Percentiles rank a stretch among this genome's conserved stretches.
These are phyloP conservation scores for Penicillium corylophilum DNA, from an alignment of 2,329 filamentous ascomycete genomes.

Conservation along the genomic window DNA sequence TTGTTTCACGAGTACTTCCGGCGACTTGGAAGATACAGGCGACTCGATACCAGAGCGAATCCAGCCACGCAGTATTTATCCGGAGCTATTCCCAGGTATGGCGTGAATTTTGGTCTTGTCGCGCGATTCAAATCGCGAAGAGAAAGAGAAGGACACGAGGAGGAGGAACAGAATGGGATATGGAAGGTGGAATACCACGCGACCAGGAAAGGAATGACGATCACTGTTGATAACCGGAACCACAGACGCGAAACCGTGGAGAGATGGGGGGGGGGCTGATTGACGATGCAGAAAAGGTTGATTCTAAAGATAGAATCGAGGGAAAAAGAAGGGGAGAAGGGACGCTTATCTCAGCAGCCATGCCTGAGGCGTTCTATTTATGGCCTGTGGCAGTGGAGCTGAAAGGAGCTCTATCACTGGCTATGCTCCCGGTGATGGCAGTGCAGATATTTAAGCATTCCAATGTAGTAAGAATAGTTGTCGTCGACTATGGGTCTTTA, in stretches of 20 bases:
- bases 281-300: constrained; percentile 29
- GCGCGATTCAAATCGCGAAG: background rate
- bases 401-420: background rate
- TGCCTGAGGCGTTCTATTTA: constrained; percentile 14
- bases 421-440: background rate
- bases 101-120: background rate
- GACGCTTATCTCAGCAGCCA: constrained; percentile 6
- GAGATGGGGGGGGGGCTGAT: constrained; percentile 16
- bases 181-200: background rate
- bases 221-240: background rate
- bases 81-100: background rate
- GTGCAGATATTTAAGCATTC: background rate
- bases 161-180: too few relatives aligned
- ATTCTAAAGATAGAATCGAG: constrained; percentile 30
- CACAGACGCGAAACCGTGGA: constrained; percentile 11
- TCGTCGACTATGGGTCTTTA: background rate
- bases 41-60: background rate
- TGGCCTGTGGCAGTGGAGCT: background rate
- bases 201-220: background rate
- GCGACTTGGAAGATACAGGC: background rate
- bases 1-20: background rate
- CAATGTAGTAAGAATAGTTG: background rate
- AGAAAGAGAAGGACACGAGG: too few relatives aligned
- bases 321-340: constrained; percentile 9
- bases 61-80: background rate